Evolutionary conservation across 23 red algal species (phyloP).

Genomic region (Cyanidium caldarium): DNA sequence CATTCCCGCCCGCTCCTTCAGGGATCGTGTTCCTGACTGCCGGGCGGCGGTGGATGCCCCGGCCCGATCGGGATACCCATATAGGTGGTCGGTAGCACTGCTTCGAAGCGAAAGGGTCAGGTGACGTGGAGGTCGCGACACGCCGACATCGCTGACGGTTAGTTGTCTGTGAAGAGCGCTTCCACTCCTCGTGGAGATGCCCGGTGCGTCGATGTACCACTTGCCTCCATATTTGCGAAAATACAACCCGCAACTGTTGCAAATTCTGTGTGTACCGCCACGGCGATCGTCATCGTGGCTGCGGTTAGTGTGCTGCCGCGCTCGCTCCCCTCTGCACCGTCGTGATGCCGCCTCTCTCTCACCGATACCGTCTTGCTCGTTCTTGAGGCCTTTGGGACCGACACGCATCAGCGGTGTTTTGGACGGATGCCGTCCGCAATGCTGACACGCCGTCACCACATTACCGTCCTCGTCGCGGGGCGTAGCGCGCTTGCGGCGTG

Average conservation of each 20-base stretch:
- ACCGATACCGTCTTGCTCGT: no score
- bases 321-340: no score
- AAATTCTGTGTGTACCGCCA: no score
- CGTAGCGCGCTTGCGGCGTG: background rate
- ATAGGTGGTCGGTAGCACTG: background rate
- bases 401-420: conserved; percentile 2
- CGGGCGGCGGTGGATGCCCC: background rate
- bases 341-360: no score
- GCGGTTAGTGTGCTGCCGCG: no score
- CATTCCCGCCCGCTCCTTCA: background rate
- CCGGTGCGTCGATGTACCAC: no score
- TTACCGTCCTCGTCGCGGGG: background rate
- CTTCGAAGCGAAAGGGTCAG: no score
- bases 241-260: conserved; percentile 2
- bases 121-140: no score
- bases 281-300: no score
- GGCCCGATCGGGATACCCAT: background rate
- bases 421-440: background rate
- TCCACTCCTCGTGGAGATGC: no score
- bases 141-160: no score
- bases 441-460: background rate
- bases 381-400: background rate
- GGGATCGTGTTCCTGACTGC: background rate
- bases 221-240: conserved; percentile 7
- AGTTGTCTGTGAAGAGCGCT: no score